Base-by-base conservation (phyloP, 2,329 filamentous ascomycete species). In the Penicillium sp. region DNA sequence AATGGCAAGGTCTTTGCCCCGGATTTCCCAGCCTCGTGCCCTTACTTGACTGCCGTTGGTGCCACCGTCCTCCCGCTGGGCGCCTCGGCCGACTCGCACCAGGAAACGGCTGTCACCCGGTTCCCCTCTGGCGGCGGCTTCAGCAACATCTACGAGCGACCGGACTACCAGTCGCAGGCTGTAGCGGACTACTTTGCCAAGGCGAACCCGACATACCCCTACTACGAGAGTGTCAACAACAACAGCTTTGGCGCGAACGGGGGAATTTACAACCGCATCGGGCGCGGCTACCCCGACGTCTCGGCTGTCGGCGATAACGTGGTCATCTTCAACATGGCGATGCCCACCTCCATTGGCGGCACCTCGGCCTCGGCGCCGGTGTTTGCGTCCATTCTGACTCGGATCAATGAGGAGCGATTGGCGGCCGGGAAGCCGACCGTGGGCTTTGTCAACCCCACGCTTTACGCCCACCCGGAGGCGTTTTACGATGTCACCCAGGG, bases 401-500 rank as follows among this genome's bases (percentile, higher is more conserved):
- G 85, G 4, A 76, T 85, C 56, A 85, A 86, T 59, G 83, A 85
- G 56, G 79, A 77, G 55, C 72, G 83, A n/a, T 68, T 85, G 49
- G 73, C 79, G 2, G 72, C 70, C 2, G 81, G 82, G 4, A 84
- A 82, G 76, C 67, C 71, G 6, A 71, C 78, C 1, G 69, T 86
- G 9, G 85, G 85, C 0, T 87, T 82, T 74, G 70, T 86, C 37
- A 87, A 86, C 62, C 77, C 79, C 31, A 60, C 67, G 14, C 55
- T 73, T 4, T 74, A 74, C 49, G 61, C 62, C 9, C 64, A 75
- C 40, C 70, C 73, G 0, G 67, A 68, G 46, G 70, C 63, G 0
- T 73, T 75, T 47, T 65, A 69, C 49, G 73, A 75, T 56, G 61
- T 75, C 6, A 74, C 70, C 6, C 51, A 59, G 16, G 73, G 73